Evolutionary conservation across 163 green algal species (phyloP), one percentile per base, ranked within the genome.

Genomic region (Smithsoniella earleae): DNA sequence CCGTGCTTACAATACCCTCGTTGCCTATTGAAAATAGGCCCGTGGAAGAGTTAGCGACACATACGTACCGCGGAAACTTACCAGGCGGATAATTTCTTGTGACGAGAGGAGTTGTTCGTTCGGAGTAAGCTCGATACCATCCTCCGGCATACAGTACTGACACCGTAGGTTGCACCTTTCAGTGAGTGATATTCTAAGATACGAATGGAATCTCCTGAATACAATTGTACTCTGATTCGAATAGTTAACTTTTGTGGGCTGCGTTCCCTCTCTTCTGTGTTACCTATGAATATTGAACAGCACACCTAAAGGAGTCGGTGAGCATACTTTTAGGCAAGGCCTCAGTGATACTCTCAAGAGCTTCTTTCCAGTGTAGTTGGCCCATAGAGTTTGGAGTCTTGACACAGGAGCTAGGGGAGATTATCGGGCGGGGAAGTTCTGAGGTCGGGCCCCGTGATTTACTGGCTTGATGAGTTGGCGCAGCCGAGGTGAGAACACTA

Each of bases 111-210:
- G 78, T 16, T 89, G 33, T 2, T 69, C 37, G 3, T 73, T 72
- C 0, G 89, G 85, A 1, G 93, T 93, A 0, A 99, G 87, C 10
- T 92, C 87, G 28, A 96, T 86, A 4, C 94, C 94, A 66, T 98
- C 93, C 5, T 84, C 90, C 0, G 94, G 94, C 94, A 99, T 99
- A 87, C 94, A 99, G 86, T 99, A 99, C 72, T 87, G 66, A 83
- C 94, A 99, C 28, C 94, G 84, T 82, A 99, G 83, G 81, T 99
- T 99, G 88, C 94, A 99, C 22, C 86, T 83, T 86, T 98, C 94
- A 2, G 94, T 99, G 13, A 99, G 84, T 4, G 86, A 95, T 45
- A 99, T 96, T 25, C 94, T 83, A 46, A 99, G 83, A 82, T 99
- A 99, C 18, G 82, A 95, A 85, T 99, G 94, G 46, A 74, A 63